Evolutionary conservation across 1,139 yeast species (phyloP), one percentile per base, ranked within the genome.

Genomic region (Blastobotrys elegans): DNA sequence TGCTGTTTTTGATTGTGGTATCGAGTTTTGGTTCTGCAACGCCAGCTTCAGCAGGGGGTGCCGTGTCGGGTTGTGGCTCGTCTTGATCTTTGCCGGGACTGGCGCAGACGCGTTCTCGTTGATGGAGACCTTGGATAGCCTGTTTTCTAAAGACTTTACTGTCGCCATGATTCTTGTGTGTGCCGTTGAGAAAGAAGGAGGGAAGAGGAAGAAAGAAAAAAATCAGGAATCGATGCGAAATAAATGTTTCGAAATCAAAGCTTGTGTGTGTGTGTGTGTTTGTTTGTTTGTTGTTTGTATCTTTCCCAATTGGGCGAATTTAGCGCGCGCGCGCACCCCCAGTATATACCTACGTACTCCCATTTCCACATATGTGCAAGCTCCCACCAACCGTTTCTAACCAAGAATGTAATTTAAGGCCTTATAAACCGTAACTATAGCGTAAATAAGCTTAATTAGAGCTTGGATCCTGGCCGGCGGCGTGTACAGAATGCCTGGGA

Each of bases 41-140:
- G 66, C 62, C 26, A 62, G 50, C 43, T 60, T 61, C 35, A 61
- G 55, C 32, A 63, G 52, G 10, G 65, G 66, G 40, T 59, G 61
- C 34, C 64, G 42, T 5, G 54, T 45, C 10, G 47, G 21, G 20
- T 37, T 44, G 24, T 44, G 37, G 6, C 17, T 32, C 8, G 22
- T 5, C 30, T 31, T 37, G 37, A 38, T 37, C 16, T 44, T 41
- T 7, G 34, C 24, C 10, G 48, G 41, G 8, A 32, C 30, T n/a
- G 42, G 48, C 10, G 48, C 35, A 27, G 34, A 33, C 7, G 43
- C 33, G 33, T 44, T 49, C 47, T 60, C 64, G 32, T 53, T 56
- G 18, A 61, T 50, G 2, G 64, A 59, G 27, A 56, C 55, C 36
- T 55, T 47, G 14, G 65, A 54, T 42, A 60, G 46, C 29, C 53